These are phyloP conservation scores for Seiridium cupressi DNA, from an alignment of 2,329 filamentous ascomycete genomes.

Conservation along the genomic window DNA sequence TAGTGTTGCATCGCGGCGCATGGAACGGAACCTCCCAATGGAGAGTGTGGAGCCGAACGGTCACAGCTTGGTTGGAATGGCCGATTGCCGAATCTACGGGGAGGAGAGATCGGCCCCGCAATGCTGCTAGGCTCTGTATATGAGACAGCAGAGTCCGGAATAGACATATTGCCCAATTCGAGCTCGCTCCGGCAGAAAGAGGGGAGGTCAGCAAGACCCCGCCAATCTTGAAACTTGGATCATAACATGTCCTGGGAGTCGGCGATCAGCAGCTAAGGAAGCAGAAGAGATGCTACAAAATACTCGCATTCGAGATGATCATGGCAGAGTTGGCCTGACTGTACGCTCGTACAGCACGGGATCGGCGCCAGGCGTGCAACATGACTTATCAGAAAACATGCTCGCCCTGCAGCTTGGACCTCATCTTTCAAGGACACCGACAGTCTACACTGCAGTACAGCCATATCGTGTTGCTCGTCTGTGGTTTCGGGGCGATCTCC, in stretches of 20 bases:
- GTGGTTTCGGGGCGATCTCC: not conserved
- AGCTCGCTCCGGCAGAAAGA: not conserved
- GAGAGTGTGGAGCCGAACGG: constrained; percentile 22
- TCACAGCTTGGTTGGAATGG: constrained; percentile 17
- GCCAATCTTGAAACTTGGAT: not conserved
- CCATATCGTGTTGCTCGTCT: not conserved
- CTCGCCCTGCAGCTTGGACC: too few species aligned
- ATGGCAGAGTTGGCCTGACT: too few species aligned
- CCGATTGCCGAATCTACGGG: constrained; percentile 28
- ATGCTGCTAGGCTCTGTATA: not conserved
- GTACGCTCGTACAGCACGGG: too few species aligned
- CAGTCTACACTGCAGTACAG: not conserved
- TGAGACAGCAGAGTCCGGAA: not conserved
- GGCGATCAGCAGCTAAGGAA: not conserved
- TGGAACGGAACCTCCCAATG: constrained; percentile 20
- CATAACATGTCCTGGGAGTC: not conserved
- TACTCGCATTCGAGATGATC: too few species aligned
- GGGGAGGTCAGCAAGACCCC: not conserved
- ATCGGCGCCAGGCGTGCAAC: not conserved
- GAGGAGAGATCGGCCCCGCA: constrained; percentile 25
- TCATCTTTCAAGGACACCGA: too few species aligned
- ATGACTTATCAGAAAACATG: not conserved
- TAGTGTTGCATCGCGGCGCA: not conserved
- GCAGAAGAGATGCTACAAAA: too few species aligned
- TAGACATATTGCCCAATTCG: not conserved